A percentile compares a stretch with the other conserved stretches of the same genome.
These are phyloP conservation scores for Medicago arabica DNA, from an alignment of 306 rosid genomes.

Conservation along the genomic window DNA sequence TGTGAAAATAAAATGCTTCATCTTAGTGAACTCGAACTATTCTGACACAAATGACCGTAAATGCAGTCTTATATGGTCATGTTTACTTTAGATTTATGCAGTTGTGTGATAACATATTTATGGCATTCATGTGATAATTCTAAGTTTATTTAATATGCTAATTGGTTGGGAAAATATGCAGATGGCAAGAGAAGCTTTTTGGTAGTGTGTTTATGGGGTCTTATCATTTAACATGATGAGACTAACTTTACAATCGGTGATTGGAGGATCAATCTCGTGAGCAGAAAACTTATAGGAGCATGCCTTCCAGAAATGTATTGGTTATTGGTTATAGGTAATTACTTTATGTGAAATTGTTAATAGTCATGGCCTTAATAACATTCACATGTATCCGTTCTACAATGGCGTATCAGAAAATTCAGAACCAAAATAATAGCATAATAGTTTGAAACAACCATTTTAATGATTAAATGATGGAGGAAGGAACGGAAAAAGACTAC, in stretches of 20 bases:
- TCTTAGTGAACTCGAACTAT: background rate
- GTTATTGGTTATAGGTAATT: background rate
- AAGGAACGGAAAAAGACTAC: background rate
- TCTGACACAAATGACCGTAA: background rate
- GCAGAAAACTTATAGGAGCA: background rate
- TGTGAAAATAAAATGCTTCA: slow-evolving; percentile 44
- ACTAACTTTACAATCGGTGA: slow-evolving; percentile 32
- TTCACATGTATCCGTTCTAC: background rate
- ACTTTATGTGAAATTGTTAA: slow-evolving; percentile 12
- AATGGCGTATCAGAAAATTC: background rate
- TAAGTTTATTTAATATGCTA: slow-evolving; percentile 9
- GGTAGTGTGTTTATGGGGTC: slow-evolving; percentile 25
- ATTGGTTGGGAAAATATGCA: slow-evolving; percentile 45
- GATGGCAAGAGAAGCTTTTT: slow-evolving; percentile 36
- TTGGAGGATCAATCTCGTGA: slow-evolving; percentile 43
- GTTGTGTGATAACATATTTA: slow-evolving; percentile 23
- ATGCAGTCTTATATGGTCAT: slow-evolving; percentile 33
- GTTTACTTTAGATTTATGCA: too few relatives aligned
- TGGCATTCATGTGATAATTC: slow-evolving; percentile 47
- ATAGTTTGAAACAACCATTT: background rate
- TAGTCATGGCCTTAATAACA: background rate
- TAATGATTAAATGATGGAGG: background rate
- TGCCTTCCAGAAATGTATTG: slow-evolving; percentile 7
- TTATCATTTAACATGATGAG: background rate
- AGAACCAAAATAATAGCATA: background rate